These are phyloP conservation scores for Rhynchosporium agropyri DNA, from an alignment of 2,329 filamentous ascomycete species.

Conservation along the genomic window DNA sequence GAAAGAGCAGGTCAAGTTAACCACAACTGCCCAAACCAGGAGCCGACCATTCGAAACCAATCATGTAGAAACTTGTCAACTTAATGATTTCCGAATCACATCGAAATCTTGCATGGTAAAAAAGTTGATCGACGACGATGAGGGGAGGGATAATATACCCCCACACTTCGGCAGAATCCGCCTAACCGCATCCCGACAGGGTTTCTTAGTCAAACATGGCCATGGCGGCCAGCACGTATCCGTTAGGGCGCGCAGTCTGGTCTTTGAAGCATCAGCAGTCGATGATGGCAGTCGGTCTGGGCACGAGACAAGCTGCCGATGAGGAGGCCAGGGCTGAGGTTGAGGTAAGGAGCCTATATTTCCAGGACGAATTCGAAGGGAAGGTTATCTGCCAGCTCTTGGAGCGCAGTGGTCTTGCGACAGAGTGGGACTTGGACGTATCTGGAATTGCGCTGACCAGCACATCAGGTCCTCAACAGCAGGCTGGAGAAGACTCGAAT, in stretches of 20 bases:
- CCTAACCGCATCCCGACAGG: conserved; percentile 6
- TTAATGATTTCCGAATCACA: not conserved
- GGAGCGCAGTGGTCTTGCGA: not conserved
- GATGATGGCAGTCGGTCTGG: conserved; percentile 40
- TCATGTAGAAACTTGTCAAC: not conserved
- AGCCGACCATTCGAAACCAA: not conserved
- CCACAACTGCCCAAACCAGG: not conserved
- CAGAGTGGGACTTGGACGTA: not conserved
- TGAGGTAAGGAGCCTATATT: conserved; percentile 44
- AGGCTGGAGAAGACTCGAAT: conserved; percentile 88
- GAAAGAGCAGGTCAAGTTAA: conserved; percentile 3
- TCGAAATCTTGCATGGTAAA: not conserved
- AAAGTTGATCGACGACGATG: not conserved
- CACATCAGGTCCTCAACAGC: conserved; percentile 59
- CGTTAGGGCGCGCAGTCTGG: conserved; percentile 31
- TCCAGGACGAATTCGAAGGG: not conserved
- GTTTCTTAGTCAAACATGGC: conserved; percentile 13
- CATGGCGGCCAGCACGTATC: conserved; percentile 10
- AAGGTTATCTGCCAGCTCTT: not conserved
- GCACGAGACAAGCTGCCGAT: conserved; percentile 47
- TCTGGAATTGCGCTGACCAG: conserved; percentile 19
- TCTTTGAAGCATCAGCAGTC: conserved; percentile 31
- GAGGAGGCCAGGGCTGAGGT: conserved; percentile 71
- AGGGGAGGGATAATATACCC: not conserved
- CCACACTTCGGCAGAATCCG: conserved; percentile 13